Evolutionary conservation across 352 stramenopile genomes (phyloP).

Genomic region (Pythium dissotocum): DNA sequence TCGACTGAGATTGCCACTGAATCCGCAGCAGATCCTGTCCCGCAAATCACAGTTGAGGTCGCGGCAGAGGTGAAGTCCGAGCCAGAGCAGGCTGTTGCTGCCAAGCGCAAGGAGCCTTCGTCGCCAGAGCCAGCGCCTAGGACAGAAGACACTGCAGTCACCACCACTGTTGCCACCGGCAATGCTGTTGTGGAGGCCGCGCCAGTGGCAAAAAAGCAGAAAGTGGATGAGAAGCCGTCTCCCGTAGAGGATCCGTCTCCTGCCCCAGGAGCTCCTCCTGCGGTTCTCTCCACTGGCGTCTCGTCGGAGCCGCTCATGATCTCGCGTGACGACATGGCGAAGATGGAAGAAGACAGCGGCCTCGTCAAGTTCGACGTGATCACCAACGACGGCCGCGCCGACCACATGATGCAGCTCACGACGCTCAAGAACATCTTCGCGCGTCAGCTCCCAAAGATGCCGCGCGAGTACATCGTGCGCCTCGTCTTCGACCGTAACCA

Average conservation of each 20-base stretch:
- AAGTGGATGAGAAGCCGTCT: slow-evolving; percentile 28
- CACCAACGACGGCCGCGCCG: slow-evolving; percentile 86
- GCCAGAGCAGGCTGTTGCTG: slow-evolving; percentile 5
- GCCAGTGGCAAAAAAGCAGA: slow-evolving; percentile 44
- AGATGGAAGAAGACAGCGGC: slow-evolving; percentile 82
- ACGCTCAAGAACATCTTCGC: slow-evolving; percentile 98
- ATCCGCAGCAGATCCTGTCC: background rate
- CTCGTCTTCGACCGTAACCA: slow-evolving; percentile 98
- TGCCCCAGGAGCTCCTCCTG: background rate
- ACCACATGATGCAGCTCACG: slow-evolving; percentile 93
- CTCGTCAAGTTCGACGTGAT: slow-evolving; percentile 87
- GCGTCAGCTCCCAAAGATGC: slow-evolving; percentile 99
- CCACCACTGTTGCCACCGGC: background rate
- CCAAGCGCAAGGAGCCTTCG: slow-evolving; percentile 32
- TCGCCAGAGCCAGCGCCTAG: background rate
- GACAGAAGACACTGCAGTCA: background rate
- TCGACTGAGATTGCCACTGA: background rate
- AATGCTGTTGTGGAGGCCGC: background rate
- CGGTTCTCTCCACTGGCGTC: background rate
- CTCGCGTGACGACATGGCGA: slow-evolving; percentile 87
- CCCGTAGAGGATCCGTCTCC: background rate
- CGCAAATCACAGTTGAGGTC: background rate
- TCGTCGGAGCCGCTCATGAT: slow-evolving; percentile 52
- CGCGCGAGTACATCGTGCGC: slow-evolving; percentile 98
- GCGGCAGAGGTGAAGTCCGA: slow-evolving; percentile 14